These are phyloP conservation scores for Poterioochromonas sp. DNA, from an alignment of 352 stramenopile genomes.

Conservation along the genomic window DNA sequence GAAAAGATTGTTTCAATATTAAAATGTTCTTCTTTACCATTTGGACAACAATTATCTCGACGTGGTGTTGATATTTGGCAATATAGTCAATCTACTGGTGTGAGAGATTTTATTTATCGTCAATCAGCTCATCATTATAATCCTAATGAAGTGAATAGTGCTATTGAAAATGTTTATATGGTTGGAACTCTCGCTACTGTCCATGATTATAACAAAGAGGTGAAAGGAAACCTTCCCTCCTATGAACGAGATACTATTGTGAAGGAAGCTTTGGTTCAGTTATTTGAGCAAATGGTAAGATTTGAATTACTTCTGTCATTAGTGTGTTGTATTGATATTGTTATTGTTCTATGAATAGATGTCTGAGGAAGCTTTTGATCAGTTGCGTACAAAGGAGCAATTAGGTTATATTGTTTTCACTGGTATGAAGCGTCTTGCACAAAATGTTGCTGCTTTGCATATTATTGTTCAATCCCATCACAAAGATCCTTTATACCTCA, in stretches of 20 bases:
- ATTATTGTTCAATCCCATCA: slow-evolving; percentile 63
- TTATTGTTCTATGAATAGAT: slow-evolving; percentile 6
- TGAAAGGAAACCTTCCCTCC: neutral
- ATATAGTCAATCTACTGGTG: too few relatives aligned
- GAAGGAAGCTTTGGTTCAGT: neutral
- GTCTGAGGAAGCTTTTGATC: slow-evolving; percentile 66
- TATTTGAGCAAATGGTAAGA: neutral
- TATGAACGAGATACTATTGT: neutral
- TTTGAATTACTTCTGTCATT: neutral
- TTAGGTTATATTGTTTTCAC: slow-evolving; percentile 65
- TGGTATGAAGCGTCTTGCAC: slow-evolving; percentile 35
- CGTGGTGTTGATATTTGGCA: slow-evolving; percentile 2
- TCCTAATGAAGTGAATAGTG: slow-evolving; percentile 22
- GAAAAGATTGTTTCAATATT: neutral
- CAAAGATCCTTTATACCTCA: slow-evolving; percentile 52
- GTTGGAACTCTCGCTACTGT: neutral
- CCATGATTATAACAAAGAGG: neutral
- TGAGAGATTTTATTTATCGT: slow-evolving; percentile 23
- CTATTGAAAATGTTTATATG: neutral
- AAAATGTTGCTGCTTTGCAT: neutral
- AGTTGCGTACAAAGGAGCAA: slow-evolving; percentile 74
- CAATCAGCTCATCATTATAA: neutral
- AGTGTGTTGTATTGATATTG: neutral
- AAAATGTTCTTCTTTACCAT: neutral
- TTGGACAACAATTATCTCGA: neutral